A percentile compares a stretch with the other conserved stretches of the same genome.
phyloP scores from a whole-genome alignment of 768 basidiomycete species.

The Auricularia auricula-judae region DNA sequence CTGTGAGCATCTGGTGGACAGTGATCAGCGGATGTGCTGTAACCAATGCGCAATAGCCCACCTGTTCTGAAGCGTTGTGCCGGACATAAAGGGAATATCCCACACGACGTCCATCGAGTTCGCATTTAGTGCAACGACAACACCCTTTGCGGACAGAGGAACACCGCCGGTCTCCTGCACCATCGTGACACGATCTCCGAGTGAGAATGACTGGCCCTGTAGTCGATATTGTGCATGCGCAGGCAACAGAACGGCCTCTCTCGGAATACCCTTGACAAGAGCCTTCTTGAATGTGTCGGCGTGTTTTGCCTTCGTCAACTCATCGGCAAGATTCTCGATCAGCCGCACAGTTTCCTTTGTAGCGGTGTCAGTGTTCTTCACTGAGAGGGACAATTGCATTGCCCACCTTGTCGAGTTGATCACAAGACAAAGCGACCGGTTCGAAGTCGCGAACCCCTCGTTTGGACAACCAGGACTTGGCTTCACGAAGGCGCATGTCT shows the following conservation, averaged over 20 bases:
- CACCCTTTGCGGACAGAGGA: constrained; percentile 83
- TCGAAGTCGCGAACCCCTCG: constrained; percentile 87
- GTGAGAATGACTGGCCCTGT: constrained; percentile 74
- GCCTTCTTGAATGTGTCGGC: constrained; percentile 71
- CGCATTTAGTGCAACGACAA: constrained; percentile 79
- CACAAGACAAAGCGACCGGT: constrained; percentile 83
- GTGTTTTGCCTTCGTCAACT: constrained; percentile 48
- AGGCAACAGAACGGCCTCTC: constrained; percentile 89
- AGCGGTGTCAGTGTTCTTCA: not conserved
- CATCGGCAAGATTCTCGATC: constrained; percentile 70
- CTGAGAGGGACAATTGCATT: not conserved
- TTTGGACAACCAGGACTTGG: constrained; percentile 75
- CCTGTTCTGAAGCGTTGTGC: constrained; percentile 76
- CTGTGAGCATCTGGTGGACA: constrained; percentile 58
- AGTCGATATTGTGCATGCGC: constrained; percentile 80
- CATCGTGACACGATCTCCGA: constrained; percentile 94
- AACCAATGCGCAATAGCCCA: constrained; percentile 20
- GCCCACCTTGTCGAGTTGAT: constrained; percentile 77
- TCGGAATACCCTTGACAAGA: constrained; percentile 86
- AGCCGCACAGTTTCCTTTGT: constrained; percentile 61
- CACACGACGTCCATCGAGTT: constrained; percentile 91
- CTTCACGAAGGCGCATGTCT: constrained; percentile 61
- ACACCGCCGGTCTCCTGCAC: constrained; percentile 92
- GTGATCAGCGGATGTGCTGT: not conserved
- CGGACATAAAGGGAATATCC: constrained; percentile 94